A percentile compares a stretch with the other conserved stretches of the same genome.
Evolutionary conservation across 441 rosid species (phyloP).

Genomic region (Jatropha multifida): DNA sequence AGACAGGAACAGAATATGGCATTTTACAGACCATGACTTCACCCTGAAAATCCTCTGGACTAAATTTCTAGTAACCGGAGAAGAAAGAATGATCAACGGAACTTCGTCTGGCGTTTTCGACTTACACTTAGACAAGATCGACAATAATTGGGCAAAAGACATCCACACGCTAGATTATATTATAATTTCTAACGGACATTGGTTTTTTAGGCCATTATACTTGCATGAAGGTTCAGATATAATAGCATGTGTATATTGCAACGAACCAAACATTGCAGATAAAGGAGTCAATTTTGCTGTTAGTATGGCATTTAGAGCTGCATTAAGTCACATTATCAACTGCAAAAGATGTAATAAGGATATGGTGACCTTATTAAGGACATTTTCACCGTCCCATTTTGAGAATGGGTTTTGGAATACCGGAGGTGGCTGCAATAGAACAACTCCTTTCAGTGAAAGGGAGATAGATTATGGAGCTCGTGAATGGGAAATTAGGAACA

Average conservation of each 20-base stretch:
- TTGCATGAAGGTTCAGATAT: constrained; percentile 38
- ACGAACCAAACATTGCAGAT: constrained; percentile 45
- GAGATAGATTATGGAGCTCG: constrained; percentile 22
- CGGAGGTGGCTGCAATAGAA: constrained; percentile 64
- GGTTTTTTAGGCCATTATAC: constrained; percentile 76
- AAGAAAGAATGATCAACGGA: constrained; percentile 48
- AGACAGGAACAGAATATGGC: constrained; percentile 67
- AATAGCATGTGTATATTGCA: constrained; percentile 68
- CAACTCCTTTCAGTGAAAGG: constrained; percentile 39
- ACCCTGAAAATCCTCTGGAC: constrained; percentile 68
- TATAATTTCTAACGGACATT: constrained; percentile 67
- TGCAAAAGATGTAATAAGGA: constrained; percentile 38
- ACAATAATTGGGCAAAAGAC: constrained; percentile 48
- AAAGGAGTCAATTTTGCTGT: constrained; percentile 40
- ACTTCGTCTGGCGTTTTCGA: constrained; percentile 45
- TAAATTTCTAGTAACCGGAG: constrained; percentile 55
- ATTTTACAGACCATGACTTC: constrained; percentile 57
- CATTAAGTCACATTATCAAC: constrained; percentile 36
- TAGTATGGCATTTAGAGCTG: constrained; percentile 46
- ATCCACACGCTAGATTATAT: constrained; percentile 49
- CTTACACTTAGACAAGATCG: constrained; percentile 49
- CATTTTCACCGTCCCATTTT: constrained; percentile 84
- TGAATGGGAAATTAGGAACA: constrained; percentile 51
- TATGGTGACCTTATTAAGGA: constrained; percentile 53
- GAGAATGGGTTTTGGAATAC: constrained; percentile 82